phyloP scores from a whole-genome alignment of 306 rosid species.

The Quercus variabilis region DNA sequence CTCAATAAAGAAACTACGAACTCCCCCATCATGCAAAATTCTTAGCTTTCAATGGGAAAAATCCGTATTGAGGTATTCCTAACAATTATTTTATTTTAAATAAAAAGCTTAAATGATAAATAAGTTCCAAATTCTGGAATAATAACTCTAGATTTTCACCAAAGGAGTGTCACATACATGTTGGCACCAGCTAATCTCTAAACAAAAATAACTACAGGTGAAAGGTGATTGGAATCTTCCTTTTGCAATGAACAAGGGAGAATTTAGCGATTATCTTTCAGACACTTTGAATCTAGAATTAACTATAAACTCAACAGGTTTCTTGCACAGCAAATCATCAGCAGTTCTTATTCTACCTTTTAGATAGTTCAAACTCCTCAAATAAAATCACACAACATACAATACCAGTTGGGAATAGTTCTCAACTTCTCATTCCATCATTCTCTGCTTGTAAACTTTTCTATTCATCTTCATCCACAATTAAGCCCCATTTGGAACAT shows the following conservation, averaged over 20 bases:
- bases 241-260: too few species aligned
- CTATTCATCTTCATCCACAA: neutral
- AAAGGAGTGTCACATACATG: too few species aligned
- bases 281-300: neutral
- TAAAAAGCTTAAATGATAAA: neutral
- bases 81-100: neutral
- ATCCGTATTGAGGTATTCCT: too few species aligned
- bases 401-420: neutral
- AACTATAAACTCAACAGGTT: neutral
- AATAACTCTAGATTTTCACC: too few species aligned
- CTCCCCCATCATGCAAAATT: too few species aligned
- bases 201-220: too few species aligned
- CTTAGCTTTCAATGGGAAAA: too few species aligned
- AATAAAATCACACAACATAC: neutral
- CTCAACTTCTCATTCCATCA: neutral
- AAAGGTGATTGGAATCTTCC: too few species aligned
- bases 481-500: neutral
- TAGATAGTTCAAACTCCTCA: neutral
- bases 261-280: too few species aligned
- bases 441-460: neutral
- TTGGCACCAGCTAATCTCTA: too few species aligned
- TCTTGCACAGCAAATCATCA: neutral
- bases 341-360: neutral
- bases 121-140: too few species aligned
- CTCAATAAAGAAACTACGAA: too few species aligned